These are phyloP conservation scores for Vigna radiata DNA, from an alignment of 306 rosid species.

Conservation along the genomic window DNA sequence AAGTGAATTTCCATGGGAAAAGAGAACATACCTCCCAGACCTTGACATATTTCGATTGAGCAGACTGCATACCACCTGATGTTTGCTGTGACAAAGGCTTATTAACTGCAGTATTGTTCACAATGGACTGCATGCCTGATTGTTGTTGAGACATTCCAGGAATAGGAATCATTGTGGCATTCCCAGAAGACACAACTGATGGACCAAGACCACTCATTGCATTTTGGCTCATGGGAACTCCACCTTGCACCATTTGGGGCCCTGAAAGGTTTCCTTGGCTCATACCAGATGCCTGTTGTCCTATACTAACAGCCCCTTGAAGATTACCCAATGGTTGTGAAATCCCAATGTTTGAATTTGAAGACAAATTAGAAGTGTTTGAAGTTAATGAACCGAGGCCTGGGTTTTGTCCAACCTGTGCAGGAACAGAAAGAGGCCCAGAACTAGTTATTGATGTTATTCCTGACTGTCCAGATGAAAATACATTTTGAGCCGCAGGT, in stretches of 20 bases:
- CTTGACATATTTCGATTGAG: slow-evolving; percentile 89
- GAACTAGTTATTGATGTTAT: slow-evolving; percentile 71
- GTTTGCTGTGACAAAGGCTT: slow-evolving; percentile 78
- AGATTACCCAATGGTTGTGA: slow-evolving; percentile 82
- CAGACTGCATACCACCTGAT: slow-evolving; percentile 68
- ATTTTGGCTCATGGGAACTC: slow-evolving; percentile 81
- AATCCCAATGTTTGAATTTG: slow-evolving; percentile 77
- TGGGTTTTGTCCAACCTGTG: slow-evolving; percentile 78
- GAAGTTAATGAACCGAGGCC: slow-evolving; percentile 73
- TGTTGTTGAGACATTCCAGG: slow-evolving; percentile 96
- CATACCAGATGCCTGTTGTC: slow-evolving; percentile 77
- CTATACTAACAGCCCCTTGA: slow-evolving; percentile 82
- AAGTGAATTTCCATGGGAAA: slow-evolving; percentile 20
- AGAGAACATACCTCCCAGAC: slow-evolving; percentile 90
- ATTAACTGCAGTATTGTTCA: slow-evolving; percentile 68
- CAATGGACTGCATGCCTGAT: slow-evolving; percentile 73
- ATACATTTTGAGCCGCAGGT: slow-evolving; percentile 79
- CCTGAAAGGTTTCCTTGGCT: slow-evolving; percentile 86
- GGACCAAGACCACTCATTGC: slow-evolving; percentile 78
- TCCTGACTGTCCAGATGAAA: slow-evolving; percentile 77
- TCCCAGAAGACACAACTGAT: slow-evolving; percentile 86
- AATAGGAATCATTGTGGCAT: slow-evolving; percentile 93
- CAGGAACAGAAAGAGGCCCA: slow-evolving; percentile 63
- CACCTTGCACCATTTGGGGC: slow-evolving; percentile 79
- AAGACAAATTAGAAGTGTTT: slow-evolving; percentile 71